Conservation (phyloP, 2,329 filamentous ascomycete genomes). For the Fusarium oligoseptatum region DNA sequence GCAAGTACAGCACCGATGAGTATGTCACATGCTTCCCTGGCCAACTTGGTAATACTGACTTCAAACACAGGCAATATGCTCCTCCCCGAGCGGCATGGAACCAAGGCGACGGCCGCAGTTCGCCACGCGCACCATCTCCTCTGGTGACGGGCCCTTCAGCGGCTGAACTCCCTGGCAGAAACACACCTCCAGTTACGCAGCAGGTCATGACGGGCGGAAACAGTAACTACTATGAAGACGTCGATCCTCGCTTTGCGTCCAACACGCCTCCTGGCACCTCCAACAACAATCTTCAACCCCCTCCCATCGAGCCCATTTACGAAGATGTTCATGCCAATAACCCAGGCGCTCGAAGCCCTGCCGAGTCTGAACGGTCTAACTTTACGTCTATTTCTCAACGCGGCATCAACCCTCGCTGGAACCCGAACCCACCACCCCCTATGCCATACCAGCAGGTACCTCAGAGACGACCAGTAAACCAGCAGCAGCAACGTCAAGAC, state of each 20-base stretch:
- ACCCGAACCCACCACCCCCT: conserved; percentile 64
- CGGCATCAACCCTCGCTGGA: conserved; percentile 90
- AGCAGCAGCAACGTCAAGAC: conserved; percentile 75
- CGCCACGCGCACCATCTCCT: conserved; percentile 62
- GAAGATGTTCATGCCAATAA: conserved; percentile 71
- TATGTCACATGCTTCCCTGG: conserved; percentile 55
- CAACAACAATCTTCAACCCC: conserved; percentile 45
- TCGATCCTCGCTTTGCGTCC: conserved; percentile 87
- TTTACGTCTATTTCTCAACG: conserved; percentile 94
- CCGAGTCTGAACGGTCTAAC: conserved; percentile 82
- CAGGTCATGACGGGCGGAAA: conserved; percentile 44
- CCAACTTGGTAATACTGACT: conserved; percentile 4
- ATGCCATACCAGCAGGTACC: conserved; percentile 59
- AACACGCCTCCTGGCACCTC: conserved; percentile 44
- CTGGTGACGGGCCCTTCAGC: conserved; percentile 52
- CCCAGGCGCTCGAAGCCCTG: conserved; percentile 74
- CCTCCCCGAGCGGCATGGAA: conserved; percentile 71
- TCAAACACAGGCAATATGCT: conserved; percentile 60
- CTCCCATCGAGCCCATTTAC: conserved; percentile 61
- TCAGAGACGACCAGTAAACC: conserved; percentile 61
- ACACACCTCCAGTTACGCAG: conserved; percentile 50
- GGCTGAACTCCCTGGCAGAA: conserved; percentile 54
- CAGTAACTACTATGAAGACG: conserved; percentile 87
- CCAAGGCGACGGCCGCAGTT: conserved; percentile 58
- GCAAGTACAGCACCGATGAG: conserved; percentile 80